Evolutionary conservation across 1,284 basidiomycete species (phyloP), one percentile per base, ranked within the genome.

Genomic region (Cryptococcus sp.): DNA sequence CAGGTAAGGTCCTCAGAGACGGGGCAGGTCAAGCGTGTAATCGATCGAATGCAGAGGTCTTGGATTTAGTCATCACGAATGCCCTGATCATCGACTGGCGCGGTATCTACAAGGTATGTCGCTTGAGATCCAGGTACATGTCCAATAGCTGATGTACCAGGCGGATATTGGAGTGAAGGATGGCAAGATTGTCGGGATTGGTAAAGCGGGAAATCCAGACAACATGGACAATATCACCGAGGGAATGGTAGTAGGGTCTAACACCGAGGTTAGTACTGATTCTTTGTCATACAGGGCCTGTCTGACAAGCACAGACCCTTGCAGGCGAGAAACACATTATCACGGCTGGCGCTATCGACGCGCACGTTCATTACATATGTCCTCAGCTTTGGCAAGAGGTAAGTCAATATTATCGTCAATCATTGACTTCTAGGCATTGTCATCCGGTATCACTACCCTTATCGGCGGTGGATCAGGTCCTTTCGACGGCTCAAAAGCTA

Each of bases 121-220:
- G n/a, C 10, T 11, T 13, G 15, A 30, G 13, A 46, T 33, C 6
- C 11, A 10, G 1, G 13, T 41, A 45, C 41, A 52, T 4, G 11
- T 14, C 38, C 11, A 23, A 32, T 15, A 43, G 43, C 49, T 30
- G 43, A 50, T 58, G 31, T 7, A 23, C 13, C 54, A 93, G 89
- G 95, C 95, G n/a, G 96, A 98, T 71, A 90, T 99, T 52, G 96
- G 96, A 42, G 83, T 99, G 60, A 92, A 89, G 76, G 74, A 85
- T 58, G 95, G 95, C 0, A 68, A 79, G 52, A 98, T 98, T 61
- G 82, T 80, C 8, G 94, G 88, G 0, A 88, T 98, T 53, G 96
- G 96, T 36, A 98, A 98, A 76, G 90, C 93, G 4, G 96, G 96
- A 2, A 99, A 98, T 75, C 94, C 93, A 2, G 93, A 97, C 70